A percentile compares a stretch with the other conserved stretches of the same genome.
These are phyloP conservation scores for Apiotrichum brassicae DNA, from an alignment of 1,284 basidiomycete species.

Conservation along the genomic window DNA sequence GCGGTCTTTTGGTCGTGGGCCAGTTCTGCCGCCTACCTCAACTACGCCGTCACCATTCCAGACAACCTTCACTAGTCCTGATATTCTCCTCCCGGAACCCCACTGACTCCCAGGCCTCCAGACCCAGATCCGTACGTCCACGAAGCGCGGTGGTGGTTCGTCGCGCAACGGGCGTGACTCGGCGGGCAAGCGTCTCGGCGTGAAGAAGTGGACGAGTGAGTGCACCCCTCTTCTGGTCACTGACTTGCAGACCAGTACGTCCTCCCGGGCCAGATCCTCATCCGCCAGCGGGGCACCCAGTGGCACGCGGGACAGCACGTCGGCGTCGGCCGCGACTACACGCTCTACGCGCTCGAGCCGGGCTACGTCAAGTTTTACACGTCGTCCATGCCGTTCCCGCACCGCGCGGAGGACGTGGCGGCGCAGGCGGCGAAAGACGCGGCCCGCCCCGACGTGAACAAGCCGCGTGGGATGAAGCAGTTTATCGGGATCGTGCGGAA, in stretches of 20 bases:
- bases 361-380: constrained; percentile 87
- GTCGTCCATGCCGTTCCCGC: constrained; percentile 39
- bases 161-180: constrained; percentile 86
- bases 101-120: constrained; percentile 18
- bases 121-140: constrained; percentile 73
- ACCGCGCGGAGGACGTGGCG: constrained; percentile 41
- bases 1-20: too few relatives aligned
- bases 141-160: constrained; percentile 87
- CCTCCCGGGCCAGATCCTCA: constrained; percentile 85
- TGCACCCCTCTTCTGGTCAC: constrained; percentile 4
- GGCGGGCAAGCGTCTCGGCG: constrained; percentile 79
- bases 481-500: constrained; percentile 75
- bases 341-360: constrained; percentile 77
- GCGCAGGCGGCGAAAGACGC: constrained; percentile 12
- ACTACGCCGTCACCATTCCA: too few relatives aligned
- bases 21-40: too few relatives aligned
- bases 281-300: constrained; percentile 79
- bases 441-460: constrained; percentile 26
- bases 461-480: constrained; percentile 51
- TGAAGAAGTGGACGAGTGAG: constrained; percentile 89
- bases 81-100: too few relatives aligned
- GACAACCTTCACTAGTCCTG: too few relatives aligned
- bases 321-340: constrained; percentile 83
- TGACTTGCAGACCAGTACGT: constrained; percentile 66
- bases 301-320: constrained; percentile 92